Evolutionary conservation across 2,329 filamentous ascomycete species (phyloP).

Genomic region (Nigrospora oryzae): DNA sequence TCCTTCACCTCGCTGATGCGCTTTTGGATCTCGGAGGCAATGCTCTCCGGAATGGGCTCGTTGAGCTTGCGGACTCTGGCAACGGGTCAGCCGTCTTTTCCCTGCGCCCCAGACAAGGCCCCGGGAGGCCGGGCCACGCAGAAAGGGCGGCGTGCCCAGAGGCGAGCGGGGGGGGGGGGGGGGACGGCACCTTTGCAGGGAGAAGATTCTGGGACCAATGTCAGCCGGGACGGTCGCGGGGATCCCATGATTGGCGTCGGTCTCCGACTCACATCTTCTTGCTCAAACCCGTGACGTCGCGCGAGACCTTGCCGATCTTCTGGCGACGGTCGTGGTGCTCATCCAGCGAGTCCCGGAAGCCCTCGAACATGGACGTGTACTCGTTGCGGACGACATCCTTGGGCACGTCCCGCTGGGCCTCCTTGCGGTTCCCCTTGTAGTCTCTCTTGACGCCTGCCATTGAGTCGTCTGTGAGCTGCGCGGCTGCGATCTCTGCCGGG

Average conservation of each 20-base stretch:
- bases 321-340: slow-evolving; percentile 91
- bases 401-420: slow-evolving; percentile 8
- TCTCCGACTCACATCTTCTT: slow-evolving; percentile 76
- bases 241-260: not conserved
- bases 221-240: not conserved
- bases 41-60: slow-evolving; percentile 55
- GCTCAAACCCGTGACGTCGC: slow-evolving; percentile 87
- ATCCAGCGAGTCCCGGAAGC: slow-evolving; percentile 80
- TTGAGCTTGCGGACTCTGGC: slow-evolving; percentile 56
- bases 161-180: slow-evolving; percentile 2
- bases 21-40: slow-evolving; percentile 60
- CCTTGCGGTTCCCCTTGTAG: slow-evolving; percentile 41
- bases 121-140: too few species aligned
- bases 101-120: too few species aligned
- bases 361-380: slow-evolving; percentile 72
- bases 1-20: slow-evolving; percentile 64
- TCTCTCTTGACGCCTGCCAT: slow-evolving; percentile 43
- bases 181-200: slow-evolving; percentile 60
- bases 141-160: not conserved
- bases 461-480: slow-evolving; percentile 14
- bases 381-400: slow-evolving; percentile 29
- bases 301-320: slow-evolving; percentile 79
- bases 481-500: slow-evolving; percentile 16
- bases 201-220: slow-evolving; percentile 60
- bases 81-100: not conserved